Conservation (phyloP, 805 yeast genomes). For the Naumovozyma dairenensis region DNA sequence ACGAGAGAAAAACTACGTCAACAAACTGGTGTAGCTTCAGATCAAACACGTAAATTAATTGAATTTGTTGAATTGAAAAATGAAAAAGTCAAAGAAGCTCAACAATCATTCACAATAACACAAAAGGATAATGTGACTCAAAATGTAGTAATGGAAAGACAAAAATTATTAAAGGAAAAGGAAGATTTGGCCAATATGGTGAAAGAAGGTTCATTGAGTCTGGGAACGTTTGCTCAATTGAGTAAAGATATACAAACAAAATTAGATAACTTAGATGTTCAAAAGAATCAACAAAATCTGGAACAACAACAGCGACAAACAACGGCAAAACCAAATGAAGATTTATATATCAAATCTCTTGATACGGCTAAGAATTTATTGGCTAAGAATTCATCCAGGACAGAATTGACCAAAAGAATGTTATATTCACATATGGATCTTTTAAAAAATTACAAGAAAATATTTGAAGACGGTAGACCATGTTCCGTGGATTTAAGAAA, state of each 20-base stretch:
- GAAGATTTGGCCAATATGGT: constrained; percentile 9
- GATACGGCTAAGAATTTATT: constrained; percentile 15
- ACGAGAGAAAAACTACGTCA: constrained; percentile 15
- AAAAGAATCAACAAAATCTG: neutral
- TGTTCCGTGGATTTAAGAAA: constrained; percentile 6
- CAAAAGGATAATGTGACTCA: constrained; percentile 10
- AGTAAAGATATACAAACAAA: constrained; percentile 9
- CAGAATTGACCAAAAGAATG: constrained; percentile 11
- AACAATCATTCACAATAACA: constrained; percentile 13
- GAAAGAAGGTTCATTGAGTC: constrained; percentile 9
- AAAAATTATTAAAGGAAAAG: constrained; percentile 11
- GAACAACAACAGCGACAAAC: neutral
- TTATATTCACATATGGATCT: constrained; percentile 12
- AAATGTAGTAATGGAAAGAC: constrained; percentile 11
- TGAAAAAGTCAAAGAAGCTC: constrained; percentile 11
- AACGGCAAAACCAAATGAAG: constrained; percentile 1
- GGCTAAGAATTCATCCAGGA: constrained; percentile 12
- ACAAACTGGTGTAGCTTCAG: constrained; percentile 9
- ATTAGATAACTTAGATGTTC: constrained; percentile 8
- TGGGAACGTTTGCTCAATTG: constrained; percentile 4
- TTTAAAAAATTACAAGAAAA: constrained; percentile 9
- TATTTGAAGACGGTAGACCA: constrained; percentile 12
- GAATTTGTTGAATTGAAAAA: constrained; percentile 10
- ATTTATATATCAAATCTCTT: constrained; percentile 14
- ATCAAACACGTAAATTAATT: constrained; percentile 5